Evolutionary conservation across 345 rosid species (phyloP), one percentile per base, ranked within the genome.

Genomic region (Aquilaria yunnanensis): DNA sequence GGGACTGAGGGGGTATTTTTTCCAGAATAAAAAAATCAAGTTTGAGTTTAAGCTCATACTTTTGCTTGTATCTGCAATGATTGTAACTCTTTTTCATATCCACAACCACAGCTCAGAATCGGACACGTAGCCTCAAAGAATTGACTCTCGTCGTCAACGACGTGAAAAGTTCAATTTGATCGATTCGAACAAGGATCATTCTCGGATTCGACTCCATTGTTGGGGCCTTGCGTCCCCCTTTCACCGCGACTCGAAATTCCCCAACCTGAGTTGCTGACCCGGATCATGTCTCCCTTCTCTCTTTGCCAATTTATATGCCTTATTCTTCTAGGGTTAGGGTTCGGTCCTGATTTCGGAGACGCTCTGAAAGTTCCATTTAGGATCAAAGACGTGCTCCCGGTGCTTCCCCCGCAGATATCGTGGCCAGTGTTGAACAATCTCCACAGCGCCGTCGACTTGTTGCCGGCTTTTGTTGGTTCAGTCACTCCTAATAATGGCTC

Each of bases 381-480:
- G 71, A 74, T 81, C 65, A 78, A 85, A 32, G 99, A 93, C 59
- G 84, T 90, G 61, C 95, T 93, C 54, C 96, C 99, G 46, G 73
- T 86, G 66, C 72, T 90, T 5, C 97, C 99, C 3, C 94, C 77
- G 61, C 89, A 90, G 86, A 59, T 93, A 11, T 90, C 99, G 2
- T 93, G 96, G 97, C 97, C 97, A 31, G 90, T 93, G 12, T 59
- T 93, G 69, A 93, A 93, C 75, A 74, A 76, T 56, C 70, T 93
- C 80, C 92, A 88, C 78, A 72, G 76, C 73, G 89, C 99, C n/a
- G 92, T 88, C 57, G 97, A 90, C 77, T 71, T 93, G 78, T 48
- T 93, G 70, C 99, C 97, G n/a, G 82, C 76, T 57, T 93, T 75
- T 56, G 80, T 93, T 37, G 99, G 96, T 5, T 80, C 99, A 10